These are phyloP conservation scores for Cryptococcus sp. DNA, from an alignment of 1,284 basidiomycete genomes.

Conservation along the genomic window DNA sequence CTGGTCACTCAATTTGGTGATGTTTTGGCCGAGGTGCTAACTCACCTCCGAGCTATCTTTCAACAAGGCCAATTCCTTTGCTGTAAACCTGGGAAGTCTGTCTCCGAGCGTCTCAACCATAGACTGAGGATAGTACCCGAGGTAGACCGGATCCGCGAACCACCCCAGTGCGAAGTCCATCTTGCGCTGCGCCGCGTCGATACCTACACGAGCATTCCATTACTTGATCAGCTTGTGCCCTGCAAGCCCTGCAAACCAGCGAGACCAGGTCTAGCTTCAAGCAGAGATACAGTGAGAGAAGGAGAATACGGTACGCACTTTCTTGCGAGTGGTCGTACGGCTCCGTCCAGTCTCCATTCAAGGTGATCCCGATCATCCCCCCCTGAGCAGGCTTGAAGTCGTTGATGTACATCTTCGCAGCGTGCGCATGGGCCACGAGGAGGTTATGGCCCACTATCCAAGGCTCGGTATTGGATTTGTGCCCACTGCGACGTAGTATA, in stretches of 20 bases:
- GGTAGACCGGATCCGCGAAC: constrained; percentile 67
- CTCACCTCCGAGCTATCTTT: constrained; percentile 68
- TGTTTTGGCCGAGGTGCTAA: background rate
- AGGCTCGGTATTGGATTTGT: constrained; percentile 67
- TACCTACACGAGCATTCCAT: constrained; percentile 52
- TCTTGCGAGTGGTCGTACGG: constrained; percentile 67
- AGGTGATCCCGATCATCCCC: constrained; percentile 70
- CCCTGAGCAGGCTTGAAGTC: constrained; percentile 60
- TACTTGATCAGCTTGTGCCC: too few relatives aligned
- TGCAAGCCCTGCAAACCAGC: too few relatives aligned
- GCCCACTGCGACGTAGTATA: constrained; percentile 28
- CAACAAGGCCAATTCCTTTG: constrained; percentile 64
- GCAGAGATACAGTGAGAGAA: too few relatives aligned
- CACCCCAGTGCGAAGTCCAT: constrained; percentile 64
- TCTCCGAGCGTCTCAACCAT: constrained; percentile 65
- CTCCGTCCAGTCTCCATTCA: constrained; percentile 70
- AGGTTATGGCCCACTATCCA: constrained; percentile 72
- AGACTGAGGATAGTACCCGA: constrained; percentile 68
- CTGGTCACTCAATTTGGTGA: background rate
- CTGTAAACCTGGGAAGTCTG: constrained; percentile 67
- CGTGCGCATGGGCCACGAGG: constrained; percentile 69
- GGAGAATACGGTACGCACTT: constrained; percentile 57
- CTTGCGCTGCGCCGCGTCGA: constrained; percentile 65
- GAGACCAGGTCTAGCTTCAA: too few relatives aligned
- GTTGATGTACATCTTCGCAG: constrained; percentile 65